Conservation (phyloP, 768 basidiomycete species). For the Lanmaoa rubissima region DNA sequence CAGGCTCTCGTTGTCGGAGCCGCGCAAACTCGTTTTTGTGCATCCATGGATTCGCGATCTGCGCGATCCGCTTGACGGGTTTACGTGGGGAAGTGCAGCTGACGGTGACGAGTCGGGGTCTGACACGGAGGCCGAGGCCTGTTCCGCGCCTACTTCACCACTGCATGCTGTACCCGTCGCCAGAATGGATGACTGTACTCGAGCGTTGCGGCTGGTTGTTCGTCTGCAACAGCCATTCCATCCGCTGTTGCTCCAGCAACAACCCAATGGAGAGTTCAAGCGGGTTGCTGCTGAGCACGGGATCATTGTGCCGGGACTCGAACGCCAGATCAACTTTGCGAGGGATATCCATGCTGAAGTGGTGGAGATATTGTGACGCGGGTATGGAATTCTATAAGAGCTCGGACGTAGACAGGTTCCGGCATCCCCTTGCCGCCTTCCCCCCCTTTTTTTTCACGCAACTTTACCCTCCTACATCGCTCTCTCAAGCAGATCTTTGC, state of each 20-base stretch:
- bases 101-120: background rate
- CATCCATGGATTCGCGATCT: slow-evolving; percentile 9
- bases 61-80: background rate
- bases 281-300: slow-evolving; percentile 8
- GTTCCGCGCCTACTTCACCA: background rate
- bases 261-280: slow-evolving; percentile 13
- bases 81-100: background rate
- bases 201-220: slow-evolving; percentile 1
- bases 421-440: too few species aligned
- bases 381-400: background rate
- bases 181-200: too few species aligned
- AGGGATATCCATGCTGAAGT: background rate
- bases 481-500: too few species aligned
- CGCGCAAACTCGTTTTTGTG: background rate
- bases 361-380: too few species aligned
- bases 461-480: too few species aligned
- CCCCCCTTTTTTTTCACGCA: too few species aligned
- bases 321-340: background rate
- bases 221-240: slow-evolving; percentile 4
- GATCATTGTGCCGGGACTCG: background rate
- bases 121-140: background rate
- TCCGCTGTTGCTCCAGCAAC: slow-evolving; percentile 3
- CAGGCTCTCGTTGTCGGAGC: background rate
- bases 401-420: too few species aligned
- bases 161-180: background rate